Evolutionary conservation across 2,329 filamentous ascomycete species (phyloP), one percentile per base, ranked within the genome.

Genomic region (Truncatella angustata): DNA sequence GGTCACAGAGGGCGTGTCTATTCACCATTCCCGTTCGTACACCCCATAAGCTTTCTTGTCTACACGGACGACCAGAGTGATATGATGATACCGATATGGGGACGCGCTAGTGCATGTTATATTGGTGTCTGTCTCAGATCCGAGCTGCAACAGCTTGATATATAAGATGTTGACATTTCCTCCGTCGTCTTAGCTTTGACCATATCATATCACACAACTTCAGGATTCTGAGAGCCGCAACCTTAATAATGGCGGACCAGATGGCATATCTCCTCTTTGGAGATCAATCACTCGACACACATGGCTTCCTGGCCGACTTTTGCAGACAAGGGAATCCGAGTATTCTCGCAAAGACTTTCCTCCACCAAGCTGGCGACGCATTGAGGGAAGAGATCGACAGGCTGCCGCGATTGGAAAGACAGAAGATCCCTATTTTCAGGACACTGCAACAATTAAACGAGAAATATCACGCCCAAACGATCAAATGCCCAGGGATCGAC

Each of bases 251-350:
- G 74, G 71, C 69, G 62, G 67, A 73, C 67, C 68, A 74, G 64
- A 70, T 79, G 67, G 72, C 74, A 49, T 80, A 78, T 66, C 78
- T 87, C 67, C 79, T 88, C 56, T 87, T 88, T 65, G 85, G 85
- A 72, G 86, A 89, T 65, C 86, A 89, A 70, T 88, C 85, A 54
- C 77, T 84, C 61, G 83, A 87, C 66, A 85, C 85, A 60, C 81
- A 86, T 64, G 73, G 73, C 59, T 82, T 87, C 58, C 71, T 89
- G 55, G 79, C 82, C 47, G 73, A 78, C 53, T 77, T 80, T 60
- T 77, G 70, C 62, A 73, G 73, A 49, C 66, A 70, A 55, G 70
- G 70, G 35, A 69, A 72, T 55, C 73, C 72, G 30, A 75, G 77
- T 58, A 63, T 78, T 44, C 74, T 87, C 23, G 76, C 86, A 45